These are phyloP conservation scores for Sanghuangporus baumii DNA, from an alignment of 1,284 basidiomycete genomes.

Conservation along the genomic window DNA sequence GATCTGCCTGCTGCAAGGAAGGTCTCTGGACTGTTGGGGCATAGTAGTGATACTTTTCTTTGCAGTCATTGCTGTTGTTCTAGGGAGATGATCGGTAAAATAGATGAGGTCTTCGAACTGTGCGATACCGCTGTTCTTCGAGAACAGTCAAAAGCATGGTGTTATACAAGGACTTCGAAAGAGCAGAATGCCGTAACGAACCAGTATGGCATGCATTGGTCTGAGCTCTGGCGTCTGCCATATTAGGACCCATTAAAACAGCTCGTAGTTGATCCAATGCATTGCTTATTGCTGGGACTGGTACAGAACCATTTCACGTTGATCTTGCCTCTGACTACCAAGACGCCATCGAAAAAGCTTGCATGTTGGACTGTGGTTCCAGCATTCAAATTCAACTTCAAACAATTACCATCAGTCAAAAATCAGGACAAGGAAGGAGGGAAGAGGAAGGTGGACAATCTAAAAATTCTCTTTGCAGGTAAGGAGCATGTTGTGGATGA, in stretches of 20 bases:
- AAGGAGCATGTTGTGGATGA: too few species aligned
- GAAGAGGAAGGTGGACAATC: too few species aligned
- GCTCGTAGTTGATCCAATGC: constrained; percentile 33
- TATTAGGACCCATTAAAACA: constrained; percentile 33
- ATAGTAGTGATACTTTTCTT: constrained; percentile 9
- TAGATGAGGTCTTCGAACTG: constrained; percentile 12
- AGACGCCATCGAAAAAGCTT: too few species aligned
- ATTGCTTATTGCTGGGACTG: constrained; percentile 30
- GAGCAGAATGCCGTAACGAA: constrained; percentile 19
- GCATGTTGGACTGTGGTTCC: neutral
- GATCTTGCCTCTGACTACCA: neutral
- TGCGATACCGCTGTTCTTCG: constrained; percentile 17
- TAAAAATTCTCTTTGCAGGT: too few species aligned
- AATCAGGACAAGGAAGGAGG: too few species aligned
- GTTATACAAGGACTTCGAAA: constrained; percentile 17
- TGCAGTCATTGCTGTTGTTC: constrained; percentile 20
- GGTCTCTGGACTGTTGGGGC: constrained; percentile 19
- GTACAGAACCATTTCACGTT: constrained; percentile 23
- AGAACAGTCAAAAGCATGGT: constrained; percentile 16
- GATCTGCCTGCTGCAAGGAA: constrained; percentile 31
- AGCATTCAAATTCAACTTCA: neutral
- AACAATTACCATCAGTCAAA: neutral
- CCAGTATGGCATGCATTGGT: constrained; percentile 29
- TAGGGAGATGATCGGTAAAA: constrained; percentile 13
- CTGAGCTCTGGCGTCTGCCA: constrained; percentile 31